A percentile compares a stretch with the other conserved stretches of the same genome.
Evolutionary conservation across 768 basidiomycete species (phyloP).

Genomic region (Tulasnella sp.): DNA sequence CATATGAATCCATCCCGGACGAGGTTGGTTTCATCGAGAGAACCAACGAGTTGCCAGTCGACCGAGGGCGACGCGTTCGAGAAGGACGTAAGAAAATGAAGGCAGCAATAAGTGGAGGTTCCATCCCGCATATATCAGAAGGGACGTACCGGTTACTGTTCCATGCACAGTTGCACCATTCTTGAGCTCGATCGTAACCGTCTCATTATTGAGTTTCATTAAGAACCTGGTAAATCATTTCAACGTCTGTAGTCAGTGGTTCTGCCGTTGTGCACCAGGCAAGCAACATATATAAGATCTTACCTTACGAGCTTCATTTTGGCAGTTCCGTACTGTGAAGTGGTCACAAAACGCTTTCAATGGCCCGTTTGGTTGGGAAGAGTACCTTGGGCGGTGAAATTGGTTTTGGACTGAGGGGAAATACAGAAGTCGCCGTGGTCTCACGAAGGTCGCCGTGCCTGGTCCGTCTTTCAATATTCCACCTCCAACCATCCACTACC

Average conservation of each 20-base stretch:
- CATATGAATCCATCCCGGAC: neutral
- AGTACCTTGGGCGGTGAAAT: slow-evolving; percentile 8
- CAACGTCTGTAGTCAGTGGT: neutral
- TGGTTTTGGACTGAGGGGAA: slow-evolving; percentile 16
- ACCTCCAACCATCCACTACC: neutral
- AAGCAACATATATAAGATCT: neutral
- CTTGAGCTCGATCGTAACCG: slow-evolving; percentile 96
- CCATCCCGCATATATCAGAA: neutral
- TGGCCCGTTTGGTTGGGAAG: neutral
- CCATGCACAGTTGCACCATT: slow-evolving; percentile 94
- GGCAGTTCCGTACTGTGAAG: neutral
- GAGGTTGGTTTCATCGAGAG: neutral
- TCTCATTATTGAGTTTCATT: slow-evolving; percentile 99
- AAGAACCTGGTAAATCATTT: slow-evolving; percentile 60
- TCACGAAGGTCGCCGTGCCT: neutral
- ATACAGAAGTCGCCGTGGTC: neutral
- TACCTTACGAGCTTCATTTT: slow-evolving; percentile 29
- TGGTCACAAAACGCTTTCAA: neutral
- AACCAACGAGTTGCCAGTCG: neutral
- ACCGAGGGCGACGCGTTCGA: neutral
- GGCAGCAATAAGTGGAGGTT: neutral
- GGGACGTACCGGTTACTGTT: slow-evolving; percentile 83
- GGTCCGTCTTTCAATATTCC: neutral
- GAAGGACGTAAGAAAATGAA: slow-evolving; percentile 19
- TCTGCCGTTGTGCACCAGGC: neutral